Evolutionary conservation across 208 protist genomes (phyloP).

Genomic region (Tetramitus jugosus): DNA sequence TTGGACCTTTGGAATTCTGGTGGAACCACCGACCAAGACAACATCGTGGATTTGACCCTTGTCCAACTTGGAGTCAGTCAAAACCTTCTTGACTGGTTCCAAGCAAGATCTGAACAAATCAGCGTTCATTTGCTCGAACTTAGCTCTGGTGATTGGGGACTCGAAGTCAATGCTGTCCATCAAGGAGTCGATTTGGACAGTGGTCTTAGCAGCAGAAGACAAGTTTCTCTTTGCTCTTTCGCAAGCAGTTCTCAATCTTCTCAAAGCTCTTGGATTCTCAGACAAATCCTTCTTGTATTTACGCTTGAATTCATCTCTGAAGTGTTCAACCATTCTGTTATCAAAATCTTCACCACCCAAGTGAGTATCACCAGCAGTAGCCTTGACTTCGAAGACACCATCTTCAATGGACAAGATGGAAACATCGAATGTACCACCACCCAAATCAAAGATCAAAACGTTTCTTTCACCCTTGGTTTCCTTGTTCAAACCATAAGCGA

Average conservation of each 20-base stretch:
- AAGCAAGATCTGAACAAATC: conserved; percentile 39
- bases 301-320: conserved; percentile 73
- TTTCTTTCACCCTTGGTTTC: conserved; percentile 43
- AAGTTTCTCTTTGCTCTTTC: conserved; percentile 74
- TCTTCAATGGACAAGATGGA: conserved; percentile 82
- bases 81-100: conserved; percentile 34
- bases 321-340: conserved; percentile 84
- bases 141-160: conserved; percentile 66
- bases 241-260: conserved; percentile 25
- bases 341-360: conserved; percentile 97
- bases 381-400: conserved; percentile 87
- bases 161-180: conserved; percentile 82
- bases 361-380: conserved; percentile 93
- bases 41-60: conserved; percentile 52
- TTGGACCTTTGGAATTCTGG: conserved; percentile 83
- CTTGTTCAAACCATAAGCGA: conserved; percentile 79
- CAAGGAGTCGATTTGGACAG: conserved; percentile 77
- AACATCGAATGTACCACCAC: conserved; percentile 81
- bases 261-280: background rate
- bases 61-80: conserved; percentile 48
- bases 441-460: conserved; percentile 79
- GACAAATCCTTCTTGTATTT: conserved; percentile 22
- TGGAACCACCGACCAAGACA: conserved; percentile 56
- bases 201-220: conserved; percentile 49
- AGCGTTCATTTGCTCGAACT: conserved; percentile 69